Conservation (phyloP, 2,329 filamentous ascomycete genomes). For the Dendrostoma leiphaemia region DNA sequence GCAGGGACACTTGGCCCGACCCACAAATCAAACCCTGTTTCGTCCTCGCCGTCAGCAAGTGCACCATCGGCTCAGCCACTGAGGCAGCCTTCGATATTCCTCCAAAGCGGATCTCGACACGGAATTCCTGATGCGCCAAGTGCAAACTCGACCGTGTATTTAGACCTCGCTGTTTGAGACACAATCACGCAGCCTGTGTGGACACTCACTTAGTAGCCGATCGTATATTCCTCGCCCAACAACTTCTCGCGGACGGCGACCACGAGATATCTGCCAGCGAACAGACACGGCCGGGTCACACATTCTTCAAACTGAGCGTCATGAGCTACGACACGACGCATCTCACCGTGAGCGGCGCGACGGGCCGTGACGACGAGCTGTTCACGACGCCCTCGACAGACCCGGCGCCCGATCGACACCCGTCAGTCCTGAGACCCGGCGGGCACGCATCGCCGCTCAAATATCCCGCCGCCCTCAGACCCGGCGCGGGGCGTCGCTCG, state of each 20-base stretch:
- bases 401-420: constrained; percentile 14
- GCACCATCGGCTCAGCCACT: not conserved
- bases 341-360: not conserved
- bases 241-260: too few relatives aligned
- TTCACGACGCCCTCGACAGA: constrained; percentile 9
- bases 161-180: not conserved
- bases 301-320: too few relatives aligned
- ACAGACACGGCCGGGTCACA: too few relatives aligned
- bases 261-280: too few relatives aligned
- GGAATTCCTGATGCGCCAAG: too few relatives aligned
- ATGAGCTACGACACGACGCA: constrained; percentile 1
- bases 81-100: not conserved
- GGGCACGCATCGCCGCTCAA: constrained; percentile 15
- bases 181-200: not conserved
- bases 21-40: not conserved
- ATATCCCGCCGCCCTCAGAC: constrained; percentile 13
- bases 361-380: constrained; percentile 1
- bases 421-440: constrained; percentile 12
- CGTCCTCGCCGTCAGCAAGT: not conserved
- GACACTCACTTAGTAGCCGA: too few relatives aligned
- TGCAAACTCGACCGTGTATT: not conserved
- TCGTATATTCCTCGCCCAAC: too few relatives aligned
- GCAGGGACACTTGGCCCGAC: not conserved
- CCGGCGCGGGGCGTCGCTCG: constrained; percentile 13
- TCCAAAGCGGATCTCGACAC: too few relatives aligned